These are phyloP conservation scores for Scheffersomyces lignosus DNA, from an alignment of 805 yeast species.

Conservation along the genomic window DNA sequence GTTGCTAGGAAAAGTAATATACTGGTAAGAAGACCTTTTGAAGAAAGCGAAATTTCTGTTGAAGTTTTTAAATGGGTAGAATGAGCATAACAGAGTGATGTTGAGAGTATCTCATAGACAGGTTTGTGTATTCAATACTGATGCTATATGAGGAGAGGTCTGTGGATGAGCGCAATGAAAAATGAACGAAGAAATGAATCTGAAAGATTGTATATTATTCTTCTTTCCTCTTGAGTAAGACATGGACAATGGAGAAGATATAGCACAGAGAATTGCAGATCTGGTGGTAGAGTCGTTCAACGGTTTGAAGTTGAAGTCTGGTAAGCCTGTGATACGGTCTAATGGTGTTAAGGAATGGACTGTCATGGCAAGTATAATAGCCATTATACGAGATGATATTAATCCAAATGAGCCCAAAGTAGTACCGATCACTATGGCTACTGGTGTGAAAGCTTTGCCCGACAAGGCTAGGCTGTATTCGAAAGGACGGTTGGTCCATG, in stretches of 20 bases:
- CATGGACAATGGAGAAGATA: background rate
- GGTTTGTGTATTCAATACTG: too few relatives aligned
- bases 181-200: too few relatives aligned
- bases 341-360: constrained; percentile 82
- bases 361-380: constrained; percentile 72
- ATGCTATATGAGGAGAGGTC: too few relatives aligned
- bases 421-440: constrained; percentile 53
- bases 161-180: too few relatives aligned
- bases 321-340: constrained; percentile 61
- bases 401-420: too few relatives aligned
- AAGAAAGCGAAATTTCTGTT: too few relatives aligned
- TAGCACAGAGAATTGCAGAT: constrained; percentile 13
- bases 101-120: too few relatives aligned
- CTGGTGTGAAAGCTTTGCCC: constrained; percentile 84
- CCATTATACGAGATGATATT: constrained; percentile 19
- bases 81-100: too few relatives aligned
- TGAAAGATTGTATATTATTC: background rate
- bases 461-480: constrained; percentile 44
- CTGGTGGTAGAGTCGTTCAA: constrained; percentile 29
- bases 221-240: background rate
- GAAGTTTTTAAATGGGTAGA: too few relatives aligned
- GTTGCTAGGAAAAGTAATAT: too few relatives aligned
- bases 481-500: constrained; percentile 72
- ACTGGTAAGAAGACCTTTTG: too few relatives aligned
- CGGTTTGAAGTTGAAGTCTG: constrained; percentile 32